Evolutionary conservation across 2,329 filamentous ascomycete species (phyloP), one percentile per base, ranked within the genome.

Genomic region (Epichloe brachyelytri): DNA sequence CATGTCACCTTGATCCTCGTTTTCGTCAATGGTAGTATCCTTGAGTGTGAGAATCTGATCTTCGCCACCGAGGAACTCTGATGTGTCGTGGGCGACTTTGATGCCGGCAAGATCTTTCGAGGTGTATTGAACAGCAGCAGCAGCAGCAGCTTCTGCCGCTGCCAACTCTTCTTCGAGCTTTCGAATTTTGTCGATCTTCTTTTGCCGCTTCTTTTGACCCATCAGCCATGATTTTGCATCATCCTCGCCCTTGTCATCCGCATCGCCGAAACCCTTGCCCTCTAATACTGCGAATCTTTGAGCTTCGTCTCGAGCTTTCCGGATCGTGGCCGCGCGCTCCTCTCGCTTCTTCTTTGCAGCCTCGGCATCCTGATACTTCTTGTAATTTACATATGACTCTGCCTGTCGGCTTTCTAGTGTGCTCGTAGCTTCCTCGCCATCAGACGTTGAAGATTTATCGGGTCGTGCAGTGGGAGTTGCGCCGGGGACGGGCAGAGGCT

Each of bases 1-100:
- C 68, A 97, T 89, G 64, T 97, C 93, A 2, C 88, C 91, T 53
- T 89, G 86, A 30, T 88, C 89, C 52, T 91, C 87, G 34, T 86
- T 83, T 53, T 87, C 81, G 46, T 89, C 80, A 50, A 98, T 88
- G 1, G 86, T 88, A 1, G 86, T 80, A 68, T 98, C 93, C 63
- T 95, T 96, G n/a, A 98, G 77, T 0, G 91, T 96, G 49, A 98
- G 73, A 34, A 98, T 82, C 63, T 97, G 89, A 53, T 95, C 90
- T 53, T 87, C 83, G 17, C 80, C 85, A 49, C 88, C 88, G 22
- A 87, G 82, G 55, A 98, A 91, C 20, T 86, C 79, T 4, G 79
- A 80, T 53, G 90, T 69, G 64, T 95, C 88, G 65, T 98, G 93
- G 4, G 83, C 90, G 49, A 98, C 91, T 64, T 88, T 93, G 59